Evolutionary conservation across 2,329 filamentous ascomycete species (phyloP).

Genomic region (Neofusicoccum sp.): DNA sequence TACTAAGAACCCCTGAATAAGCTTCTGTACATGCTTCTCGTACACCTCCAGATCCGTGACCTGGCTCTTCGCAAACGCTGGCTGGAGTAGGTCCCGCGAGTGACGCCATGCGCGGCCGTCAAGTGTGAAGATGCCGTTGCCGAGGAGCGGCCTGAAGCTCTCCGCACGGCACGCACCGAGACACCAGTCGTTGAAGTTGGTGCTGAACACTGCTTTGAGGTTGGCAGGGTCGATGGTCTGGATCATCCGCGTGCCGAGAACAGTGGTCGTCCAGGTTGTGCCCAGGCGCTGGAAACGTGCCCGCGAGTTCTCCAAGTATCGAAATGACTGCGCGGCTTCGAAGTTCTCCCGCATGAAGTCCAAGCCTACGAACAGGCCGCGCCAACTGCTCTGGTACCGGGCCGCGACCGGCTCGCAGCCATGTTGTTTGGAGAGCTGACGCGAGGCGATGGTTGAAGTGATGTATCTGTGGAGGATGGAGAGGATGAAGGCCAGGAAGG

Average conservation of each 20-base stretch:
- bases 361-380: conserved; percentile 47
- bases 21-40: conserved; percentile 23
- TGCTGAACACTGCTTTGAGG: conserved; percentile 45
- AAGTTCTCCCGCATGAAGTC: conserved; percentile 48
- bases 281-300: background rate
- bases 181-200: conserved; percentile 48
- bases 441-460: too few species aligned
- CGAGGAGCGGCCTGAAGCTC: conserved; percentile 42
- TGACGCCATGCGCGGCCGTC: conserved; percentile 7
- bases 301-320: too few species aligned
- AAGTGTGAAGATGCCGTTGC: conserved; percentile 46
- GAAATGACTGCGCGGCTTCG: background rate
- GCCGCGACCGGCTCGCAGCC: conserved; percentile 47
- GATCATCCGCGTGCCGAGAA: conserved; percentile 35
- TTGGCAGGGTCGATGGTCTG: conserved; percentile 49
- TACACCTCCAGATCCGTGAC: background rate
- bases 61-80: background rate
- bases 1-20: background rate
- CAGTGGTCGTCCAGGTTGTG: background rate
- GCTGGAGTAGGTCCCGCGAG: background rate
- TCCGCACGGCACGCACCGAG: conserved; percentile 34
- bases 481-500: too few species aligned
- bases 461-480: too few species aligned
- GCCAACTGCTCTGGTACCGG: conserved; percentile 43
- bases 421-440: conserved; percentile 32